Base-by-base conservation (phyloP, 2,329 filamentous ascomycete species). In the Ascochyta lentis region DNA sequence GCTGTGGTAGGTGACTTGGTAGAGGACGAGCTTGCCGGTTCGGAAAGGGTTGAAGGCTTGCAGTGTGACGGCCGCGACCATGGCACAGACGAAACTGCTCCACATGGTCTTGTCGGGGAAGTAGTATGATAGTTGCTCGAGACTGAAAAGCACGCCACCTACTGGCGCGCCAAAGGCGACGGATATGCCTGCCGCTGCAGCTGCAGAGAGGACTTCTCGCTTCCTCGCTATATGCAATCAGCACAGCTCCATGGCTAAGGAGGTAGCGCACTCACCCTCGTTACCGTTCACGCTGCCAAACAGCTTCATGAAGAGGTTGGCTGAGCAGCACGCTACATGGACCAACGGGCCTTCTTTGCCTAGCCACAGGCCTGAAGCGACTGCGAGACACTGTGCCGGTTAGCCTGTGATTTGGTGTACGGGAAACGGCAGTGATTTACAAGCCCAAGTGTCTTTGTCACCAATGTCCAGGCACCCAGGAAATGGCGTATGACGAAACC, bases 91-190 rank as follows among this genome's bases (percentile, higher is more conserved):
- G 71, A 99, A 99, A 69, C 92, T 96, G 75, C 97, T 95, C 95
- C 95, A 99, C 95, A 99, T 98, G 9, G 95, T 98, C 77, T 98
- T 98, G 77, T 98, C 94, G 0, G 95, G 94, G 66, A 98, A 98
- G 76, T 97, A 98, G 75, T 97, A 98, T 0, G 92, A 96, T 3
- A 98, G 81, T 83, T 96, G 92, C 85, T 90, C 94, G n/a, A 98
- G 84, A 76, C 91, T 96, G 80, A 98, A 98, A 19, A 98, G 79
- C 22, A 98, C 94, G 42, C 94, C 94, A 10, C 94, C 95, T 52
- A 98, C 96, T 8, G 93, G 93, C 6, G 93, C 91, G 27, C 93
- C 93, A 74, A 97, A 97, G 40, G 93, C 93, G 26, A 97, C 93
- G 1, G 92, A 96, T 37, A 97, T 96, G 35, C 93, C 93, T 6